A percentile compares a stretch with the other conserved stretches of the same genome.
Conservation (phyloP, 805 yeast genomes). For the Metschnikowia amazonensis region DNA sequence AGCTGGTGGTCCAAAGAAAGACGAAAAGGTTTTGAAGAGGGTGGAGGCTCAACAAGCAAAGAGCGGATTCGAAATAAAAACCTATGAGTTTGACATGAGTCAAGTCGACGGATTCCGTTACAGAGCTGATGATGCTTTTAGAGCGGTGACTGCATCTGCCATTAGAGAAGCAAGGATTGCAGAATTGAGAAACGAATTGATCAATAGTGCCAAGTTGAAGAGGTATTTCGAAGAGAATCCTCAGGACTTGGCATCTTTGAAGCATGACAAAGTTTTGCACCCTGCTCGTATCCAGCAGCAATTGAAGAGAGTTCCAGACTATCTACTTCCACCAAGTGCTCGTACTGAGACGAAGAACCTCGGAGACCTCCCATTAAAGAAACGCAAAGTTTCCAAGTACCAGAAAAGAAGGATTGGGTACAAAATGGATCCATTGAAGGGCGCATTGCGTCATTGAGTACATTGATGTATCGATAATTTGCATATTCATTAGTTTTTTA, state of each 20-base stretch:
- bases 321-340: conserved; percentile 77
- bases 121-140: conserved; percentile 94
- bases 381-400: conserved; percentile 44
- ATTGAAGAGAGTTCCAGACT: conserved; percentile 88
- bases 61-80: conserved; percentile 70
- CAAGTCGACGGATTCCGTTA: conserved; percentile 96
- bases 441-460: conserved; percentile 16
- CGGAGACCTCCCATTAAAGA: conserved; percentile 73
- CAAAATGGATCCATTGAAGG: conserved; percentile 65
- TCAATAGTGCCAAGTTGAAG: conserved; percentile 84
- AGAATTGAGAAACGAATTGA: conserved; percentile 81
- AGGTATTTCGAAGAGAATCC: conserved; percentile 97
- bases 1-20: conserved; percentile 66
- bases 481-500: conserved; percentile 19
- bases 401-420: conserved; percentile 36
- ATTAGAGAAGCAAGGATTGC: conserved; percentile 90
- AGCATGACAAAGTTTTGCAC: conserved; percentile 89
- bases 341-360: conserved; percentile 52
- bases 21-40: conserved; percentile 78
- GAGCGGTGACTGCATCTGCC: conserved; percentile 87
- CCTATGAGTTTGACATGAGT: conserved; percentile 85
- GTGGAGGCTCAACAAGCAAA: conserved; percentile 74
- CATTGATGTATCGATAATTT: background rate
- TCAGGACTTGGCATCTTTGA: conserved; percentile 79
- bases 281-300: conserved; percentile 79